These are phyloP conservation scores for Carex cristatella DNA, from an alignment of 176 grass and related monocot genomes.

Conservation along the genomic window DNA sequence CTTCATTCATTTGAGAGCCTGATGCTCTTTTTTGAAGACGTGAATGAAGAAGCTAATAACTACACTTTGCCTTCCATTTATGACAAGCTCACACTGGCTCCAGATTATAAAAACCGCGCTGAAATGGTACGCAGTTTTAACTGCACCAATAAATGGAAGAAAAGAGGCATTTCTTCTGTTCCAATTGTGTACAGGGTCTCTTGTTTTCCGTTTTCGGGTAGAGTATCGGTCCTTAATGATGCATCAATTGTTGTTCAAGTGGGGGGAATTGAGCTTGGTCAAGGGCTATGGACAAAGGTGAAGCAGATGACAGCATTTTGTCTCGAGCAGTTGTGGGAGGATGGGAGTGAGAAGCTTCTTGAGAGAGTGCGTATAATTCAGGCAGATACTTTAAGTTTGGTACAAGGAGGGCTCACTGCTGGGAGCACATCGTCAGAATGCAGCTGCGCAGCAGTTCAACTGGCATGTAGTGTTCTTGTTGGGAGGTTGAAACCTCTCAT, in stretches of 20 bases:
- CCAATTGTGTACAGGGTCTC: conserved; percentile 23
- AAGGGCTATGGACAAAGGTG: conserved; percentile 81
- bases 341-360: conserved; percentile 45
- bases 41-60: conserved; percentile 30
- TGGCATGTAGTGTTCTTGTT: conserved; percentile 48
- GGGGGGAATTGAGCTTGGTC: conserved; percentile 66
- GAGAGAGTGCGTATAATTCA: conserved; percentile 55
- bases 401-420: conserved; percentile 53
- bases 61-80: conserved; percentile 70
- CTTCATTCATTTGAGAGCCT: conserved; percentile 48
- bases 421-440: conserved; percentile 57
- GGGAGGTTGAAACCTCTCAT: conserved; percentile 47
- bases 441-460: conserved; percentile 55
- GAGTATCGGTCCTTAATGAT: conserved; percentile 67
- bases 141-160: conserved; percentile 51
- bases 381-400: conserved; percentile 57
- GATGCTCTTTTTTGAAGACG: conserved; percentile 33
- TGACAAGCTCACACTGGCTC: conserved; percentile 31
- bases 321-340: conserved; percentile 27
- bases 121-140: conserved; percentile 46
- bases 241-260: conserved; percentile 68
- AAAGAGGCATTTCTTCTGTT: conserved; percentile 51
- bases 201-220: conserved; percentile 29
- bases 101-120: conserved; percentile 31
- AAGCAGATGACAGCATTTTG: conserved; percentile 64